These are phyloP conservation scores for Blumeria hordei DNA, from an alignment of 2,329 filamentous ascomycete genomes.

Conservation along the genomic window DNA sequence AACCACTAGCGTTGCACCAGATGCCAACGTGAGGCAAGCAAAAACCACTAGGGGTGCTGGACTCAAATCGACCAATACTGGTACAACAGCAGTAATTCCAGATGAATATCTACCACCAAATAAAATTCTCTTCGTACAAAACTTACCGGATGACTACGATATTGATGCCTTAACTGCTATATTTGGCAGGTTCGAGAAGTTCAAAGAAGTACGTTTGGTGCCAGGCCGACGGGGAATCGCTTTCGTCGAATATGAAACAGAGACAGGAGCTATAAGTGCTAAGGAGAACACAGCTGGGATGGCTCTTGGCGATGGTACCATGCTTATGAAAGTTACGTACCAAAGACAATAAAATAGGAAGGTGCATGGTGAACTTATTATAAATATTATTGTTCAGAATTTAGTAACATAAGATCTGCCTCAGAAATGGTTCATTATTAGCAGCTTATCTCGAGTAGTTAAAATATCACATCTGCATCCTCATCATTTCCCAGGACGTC, in stretches of 20 bases:
- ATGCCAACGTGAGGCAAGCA: slow-evolving; percentile 28
- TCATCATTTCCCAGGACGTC: slow-evolving; percentile 56
- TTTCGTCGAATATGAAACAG: slow-evolving; percentile 88
- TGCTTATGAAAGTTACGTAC: slow-evolving; percentile 84
- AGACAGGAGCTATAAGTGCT: slow-evolving; percentile 70
- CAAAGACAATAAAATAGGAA: slow-evolving; percentile 45
- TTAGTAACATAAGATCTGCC: slow-evolving; percentile 2
- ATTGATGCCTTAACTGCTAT: slow-evolving; percentile 56
- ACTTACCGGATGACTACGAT: slow-evolving; percentile 69
- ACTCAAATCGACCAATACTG: slow-evolving; percentile 50
- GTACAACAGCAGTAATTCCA: slow-evolving; percentile 52
- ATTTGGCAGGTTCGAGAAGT: slow-evolving; percentile 78
- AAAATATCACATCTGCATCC: slow-evolving; percentile 75
- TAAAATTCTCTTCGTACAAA: slow-evolving; percentile 87
- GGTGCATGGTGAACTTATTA: no score
- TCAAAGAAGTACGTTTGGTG: slow-evolving; percentile 76
- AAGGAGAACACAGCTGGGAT: slow-evolving; percentile 85
- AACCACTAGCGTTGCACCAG: slow-evolving; percentile 11
- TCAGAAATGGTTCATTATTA: background rate
- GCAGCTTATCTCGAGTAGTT: slow-evolving; percentile 4
- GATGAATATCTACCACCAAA: slow-evolving; percentile 96
- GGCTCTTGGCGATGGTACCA: slow-evolving; percentile 47
- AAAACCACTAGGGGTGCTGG: slow-evolving; percentile 50
- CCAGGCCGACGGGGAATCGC: slow-evolving; percentile 72
- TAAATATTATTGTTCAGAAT: no score